Base-by-base conservation (phyloP, 495 filamentous ascomycete species). In the Hapsidospora chrysogenum region DNA sequence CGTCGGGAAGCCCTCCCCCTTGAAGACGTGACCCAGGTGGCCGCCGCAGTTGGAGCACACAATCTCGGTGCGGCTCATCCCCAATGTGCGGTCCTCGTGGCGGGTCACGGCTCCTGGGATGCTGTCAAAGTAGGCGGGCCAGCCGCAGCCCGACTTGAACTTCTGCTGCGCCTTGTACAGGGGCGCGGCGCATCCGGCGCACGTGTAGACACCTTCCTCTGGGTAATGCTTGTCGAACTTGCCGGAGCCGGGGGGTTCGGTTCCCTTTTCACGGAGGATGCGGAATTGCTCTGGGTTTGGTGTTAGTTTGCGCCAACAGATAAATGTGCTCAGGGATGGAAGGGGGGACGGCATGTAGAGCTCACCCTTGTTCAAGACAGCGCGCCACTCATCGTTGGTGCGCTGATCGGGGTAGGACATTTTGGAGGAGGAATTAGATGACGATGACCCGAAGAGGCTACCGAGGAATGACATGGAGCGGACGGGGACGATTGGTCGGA, bases 81-180 rank as follows among this genome's bases (percentile, higher is more conserved):
- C 89, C 37, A 80, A 70, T 0, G 72, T 60, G 35, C 54, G 61
- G 53, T 97, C 89, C 39, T 70, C 70, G 49, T 85, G 75, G 36
- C 85, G 60, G 19, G 64, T 80, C 25, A 97, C 84, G 1, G 87
- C 89, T 1, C 85, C 86, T 0, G 87, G 85, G 32, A 95, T 72
- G 32, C 74, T 82, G 54, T 97, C 89, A 41, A 85, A 97, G 53
- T 95, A 97, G 8, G 89, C 89, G 0, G 89, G 89, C 89, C 89
- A 97, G 33, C 89, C 89, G 57, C 89, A 97, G 19, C 85, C 85
- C 21, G 81, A 87, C 51, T 82, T 81, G 66, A 97, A 97, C 50
- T 97, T 97, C 56, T 89, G 84, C 38, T 61, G 66, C 8, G 87
- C 84, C 46, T 67, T 80, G 64, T 97, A 97, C 9, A 97, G 74